Evolutionary conservation across 2,329 filamentous ascomycete species (phyloP).

Genomic region (Hypoxylon sp.): DNA sequence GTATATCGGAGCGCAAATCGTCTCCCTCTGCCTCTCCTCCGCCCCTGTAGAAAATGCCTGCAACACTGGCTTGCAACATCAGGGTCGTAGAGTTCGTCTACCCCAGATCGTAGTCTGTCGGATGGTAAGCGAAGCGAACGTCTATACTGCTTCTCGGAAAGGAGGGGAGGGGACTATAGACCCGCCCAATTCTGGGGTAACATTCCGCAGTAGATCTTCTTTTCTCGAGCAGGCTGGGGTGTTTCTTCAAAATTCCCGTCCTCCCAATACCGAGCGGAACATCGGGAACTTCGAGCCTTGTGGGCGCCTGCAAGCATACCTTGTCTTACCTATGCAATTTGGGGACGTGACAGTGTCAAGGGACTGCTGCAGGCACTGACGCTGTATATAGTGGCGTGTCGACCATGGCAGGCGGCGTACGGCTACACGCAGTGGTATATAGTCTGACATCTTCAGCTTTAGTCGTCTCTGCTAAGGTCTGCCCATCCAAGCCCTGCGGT

Average conservation of each 20-base stretch:
- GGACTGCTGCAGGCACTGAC: slow-evolving; percentile 30
- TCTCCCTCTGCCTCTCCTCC: background rate
- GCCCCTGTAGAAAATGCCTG: no score
- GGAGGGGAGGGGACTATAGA: slow-evolving; percentile 34
- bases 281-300: slow-evolving; percentile 42
- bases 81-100: slow-evolving; percentile 3
- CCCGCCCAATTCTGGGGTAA: slow-evolving; percentile 39
- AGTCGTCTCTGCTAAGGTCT: background rate
- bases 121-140: slow-evolving; percentile 27
- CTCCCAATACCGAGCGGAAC: slow-evolving; percentile 42
- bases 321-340: slow-evolving; percentile 29
- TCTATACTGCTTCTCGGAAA: no score
- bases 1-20: slow-evolving; percentile 25
- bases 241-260: slow-evolving; percentile 25
- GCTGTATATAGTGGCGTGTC: slow-evolving; percentile 6
- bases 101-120: slow-evolving; percentile 39
- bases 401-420: background rate
- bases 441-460: slow-evolving; percentile 10
- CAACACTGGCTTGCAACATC: slow-evolving; percentile 20
- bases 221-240: slow-evolving; percentile 28
- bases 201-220: slow-evolving; percentile 34
- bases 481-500: slow-evolving; percentile 15
- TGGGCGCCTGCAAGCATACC: slow-evolving; percentile 35
- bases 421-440: slow-evolving; percentile 7
- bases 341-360: slow-evolving; percentile 29